Base-by-base conservation (phyloP, 2,329 filamentous ascomycete species). In the Botrytis paeoniae region DNA sequence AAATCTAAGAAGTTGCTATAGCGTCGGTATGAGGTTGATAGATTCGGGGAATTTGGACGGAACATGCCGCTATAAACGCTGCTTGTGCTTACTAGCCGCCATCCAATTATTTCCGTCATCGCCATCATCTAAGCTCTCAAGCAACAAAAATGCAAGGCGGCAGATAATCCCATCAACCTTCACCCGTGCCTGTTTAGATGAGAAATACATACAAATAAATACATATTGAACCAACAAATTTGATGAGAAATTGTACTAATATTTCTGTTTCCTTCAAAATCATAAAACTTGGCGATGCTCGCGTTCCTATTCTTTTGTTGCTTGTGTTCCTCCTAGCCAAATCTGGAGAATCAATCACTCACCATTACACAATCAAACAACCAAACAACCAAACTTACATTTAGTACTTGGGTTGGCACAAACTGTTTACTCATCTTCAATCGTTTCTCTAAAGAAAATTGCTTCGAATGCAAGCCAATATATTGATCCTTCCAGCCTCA, bases 11-110 rank as follows among this genome's bases (percentile, higher is more conserved):
- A 35, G 39, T 66, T 35, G 63, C 35, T 32, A 59, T 51, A 75
- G 77, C 73, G 76, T 77, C 74, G 72, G 22, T 39, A 43, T 45
- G 66, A 69, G 66, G 66, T 69, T 69, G 25, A 61, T 69, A 25
- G 51, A 69, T 37, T 39, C 37, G 59, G 70, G 61, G 70, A 20
- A 48, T 71, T 48, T 57, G 14, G 39, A 57, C 70, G 70, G 62
- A 60, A 72, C 25, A 72, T 72, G 51, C 70, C 70, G 62, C 70
- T 45, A 57, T 29, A 71, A 66, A 65, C 48, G 48, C 65, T 68
- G 48, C 35, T 48, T 54, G 45, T 68, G 35, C 35, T 48, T 9
- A 57, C 51, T 68, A 68, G 45, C 65, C 65, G 48, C 65, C 48
- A 25, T 63, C 37, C 32, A 68, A 37, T 57, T 68, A 68, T 68